These are phyloP conservation scores for Sclerotinia trifoliorum DNA, from an alignment of 2,329 filamentous ascomycete genomes.

Conservation along the genomic window DNA sequence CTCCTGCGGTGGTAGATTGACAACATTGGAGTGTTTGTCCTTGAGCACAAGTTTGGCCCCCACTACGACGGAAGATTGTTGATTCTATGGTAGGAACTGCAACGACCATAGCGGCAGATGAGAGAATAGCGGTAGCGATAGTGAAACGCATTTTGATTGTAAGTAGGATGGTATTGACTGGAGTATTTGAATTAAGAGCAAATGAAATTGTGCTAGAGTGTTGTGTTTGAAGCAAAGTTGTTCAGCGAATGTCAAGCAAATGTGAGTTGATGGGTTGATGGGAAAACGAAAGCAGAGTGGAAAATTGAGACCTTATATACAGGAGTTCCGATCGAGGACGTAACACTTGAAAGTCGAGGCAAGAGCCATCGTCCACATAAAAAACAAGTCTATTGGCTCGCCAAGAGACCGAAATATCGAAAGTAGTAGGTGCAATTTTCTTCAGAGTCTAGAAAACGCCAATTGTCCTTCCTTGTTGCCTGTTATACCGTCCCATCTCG, in stretches of 20 bases:
- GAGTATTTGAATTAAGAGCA: not conserved
- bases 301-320: constrained; percentile 1
- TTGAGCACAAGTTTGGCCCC: constrained; percentile 15
- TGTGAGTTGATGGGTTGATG: constrained; percentile 4
- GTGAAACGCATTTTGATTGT: constrained; percentile 36
- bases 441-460: constrained; percentile 6
- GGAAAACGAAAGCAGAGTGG: not conserved
- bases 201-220: not conserved
- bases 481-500: constrained; percentile 5
- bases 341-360: not conserved
- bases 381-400: not conserved
- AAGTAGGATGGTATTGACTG: constrained; percentile 1
- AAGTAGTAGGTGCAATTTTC: not conserved
- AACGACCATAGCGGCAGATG: constrained; percentile 30
- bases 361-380: not conserved
- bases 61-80: constrained; percentile 11
- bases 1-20: not conserved
- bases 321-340: not conserved
- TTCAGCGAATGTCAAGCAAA: constrained; percentile 17
- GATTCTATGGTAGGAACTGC: constrained; percentile 29
- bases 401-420: constrained; percentile 4
- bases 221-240: not conserved
- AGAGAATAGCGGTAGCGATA: constrained; percentile 28
- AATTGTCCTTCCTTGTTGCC: constrained; percentile 1
- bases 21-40: constrained; percentile 23